Conservation (phyloP, 257 asterid genomes). For the Solanum dulcamara region DNA sequence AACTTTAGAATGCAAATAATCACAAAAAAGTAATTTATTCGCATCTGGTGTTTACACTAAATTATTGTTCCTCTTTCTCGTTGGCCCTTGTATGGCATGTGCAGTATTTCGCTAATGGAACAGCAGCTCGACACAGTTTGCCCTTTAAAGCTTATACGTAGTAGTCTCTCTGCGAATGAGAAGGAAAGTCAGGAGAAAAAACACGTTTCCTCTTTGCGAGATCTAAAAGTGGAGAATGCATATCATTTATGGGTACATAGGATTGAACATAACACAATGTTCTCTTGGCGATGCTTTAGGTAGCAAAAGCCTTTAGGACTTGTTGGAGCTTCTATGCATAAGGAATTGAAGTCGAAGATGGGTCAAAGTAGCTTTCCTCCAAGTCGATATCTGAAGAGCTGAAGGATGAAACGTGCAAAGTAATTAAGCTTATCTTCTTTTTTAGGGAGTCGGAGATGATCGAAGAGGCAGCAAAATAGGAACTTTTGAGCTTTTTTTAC, state of each 20-base stretch:
- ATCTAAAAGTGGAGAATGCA: not conserved
- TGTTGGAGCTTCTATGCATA: constrained; percentile 14
- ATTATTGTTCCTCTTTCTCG: not conserved
- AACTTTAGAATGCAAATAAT: not conserved
- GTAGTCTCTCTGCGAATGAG: not conserved
- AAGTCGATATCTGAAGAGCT: not conserved
- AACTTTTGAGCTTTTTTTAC: not conserved
- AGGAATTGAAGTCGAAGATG: constrained; percentile 8
- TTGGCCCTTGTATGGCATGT: not conserved
- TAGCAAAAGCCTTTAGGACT: not conserved
- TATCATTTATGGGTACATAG: not conserved
- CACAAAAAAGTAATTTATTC: not conserved
- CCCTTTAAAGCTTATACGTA: not conserved
- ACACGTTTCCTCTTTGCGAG: not conserved
- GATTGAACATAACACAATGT: not conserved
- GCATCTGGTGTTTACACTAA: not conserved
- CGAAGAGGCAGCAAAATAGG: too few species aligned
- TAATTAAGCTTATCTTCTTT: not conserved
- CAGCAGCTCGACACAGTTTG: not conserved
- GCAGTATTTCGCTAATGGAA: not conserved
- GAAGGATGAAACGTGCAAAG: not conserved
- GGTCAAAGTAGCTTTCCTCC: constrained; percentile 4
- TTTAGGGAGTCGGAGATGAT: too few species aligned
- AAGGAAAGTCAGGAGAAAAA: not conserved
- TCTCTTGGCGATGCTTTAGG: not conserved